Percentiles rank a stretch among this genome's conserved stretches.
These are phyloP conservation scores for Stygiomarasmius scandens DNA, from an alignment of 1,284 basidiomycete species.

Conservation along the genomic window DNA sequence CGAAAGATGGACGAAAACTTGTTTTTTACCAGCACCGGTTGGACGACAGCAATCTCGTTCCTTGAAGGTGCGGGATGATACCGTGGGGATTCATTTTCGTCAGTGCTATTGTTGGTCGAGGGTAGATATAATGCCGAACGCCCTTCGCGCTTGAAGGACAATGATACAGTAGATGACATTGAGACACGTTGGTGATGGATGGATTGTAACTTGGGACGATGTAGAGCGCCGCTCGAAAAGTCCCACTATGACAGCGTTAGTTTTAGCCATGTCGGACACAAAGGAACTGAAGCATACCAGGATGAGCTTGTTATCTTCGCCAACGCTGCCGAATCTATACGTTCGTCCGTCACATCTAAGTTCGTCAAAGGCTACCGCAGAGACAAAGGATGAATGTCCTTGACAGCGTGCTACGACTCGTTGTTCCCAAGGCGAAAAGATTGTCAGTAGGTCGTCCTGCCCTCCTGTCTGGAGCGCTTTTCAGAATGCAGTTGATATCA, in stretches of 20 bases:
- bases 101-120: slow-evolving; percentile 34
- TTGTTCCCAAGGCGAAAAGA: slow-evolving; percentile 90
- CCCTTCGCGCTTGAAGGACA: slow-evolving; percentile 59
- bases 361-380: slow-evolving; percentile 88
- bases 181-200: slow-evolving; percentile 72
- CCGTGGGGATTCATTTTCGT: slow-evolving; percentile 42
- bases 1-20: background rate
- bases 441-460: slow-evolving; percentile 92
- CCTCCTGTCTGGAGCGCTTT: slow-evolving; percentile 47
- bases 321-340: slow-evolving; percentile 90
- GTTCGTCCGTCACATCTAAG: slow-evolving; percentile 83
- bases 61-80: slow-evolving; percentile 88
- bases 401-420: slow-evolving; percentile 95
- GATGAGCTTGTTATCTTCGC: slow-evolving; percentile 92
- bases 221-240: slow-evolving; percentile 79
- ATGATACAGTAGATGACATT: slow-evolving; percentile 73
- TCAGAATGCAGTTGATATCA: slow-evolving; percentile 1
- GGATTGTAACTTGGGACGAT: slow-evolving; percentile 72
- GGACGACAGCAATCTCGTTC: slow-evolving; percentile 87
- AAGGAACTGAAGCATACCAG: slow-evolving; percentile 50
- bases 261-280: background rate
- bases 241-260: slow-evolving; percentile 69
- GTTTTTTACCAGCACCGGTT: slow-evolving; percentile 81
- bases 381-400: slow-evolving; percentile 94
- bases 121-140: slow-evolving; percentile 61